phyloP scores from a whole-genome alignment of 352 stramenopile species.

The Pythium brassicae region DNA sequence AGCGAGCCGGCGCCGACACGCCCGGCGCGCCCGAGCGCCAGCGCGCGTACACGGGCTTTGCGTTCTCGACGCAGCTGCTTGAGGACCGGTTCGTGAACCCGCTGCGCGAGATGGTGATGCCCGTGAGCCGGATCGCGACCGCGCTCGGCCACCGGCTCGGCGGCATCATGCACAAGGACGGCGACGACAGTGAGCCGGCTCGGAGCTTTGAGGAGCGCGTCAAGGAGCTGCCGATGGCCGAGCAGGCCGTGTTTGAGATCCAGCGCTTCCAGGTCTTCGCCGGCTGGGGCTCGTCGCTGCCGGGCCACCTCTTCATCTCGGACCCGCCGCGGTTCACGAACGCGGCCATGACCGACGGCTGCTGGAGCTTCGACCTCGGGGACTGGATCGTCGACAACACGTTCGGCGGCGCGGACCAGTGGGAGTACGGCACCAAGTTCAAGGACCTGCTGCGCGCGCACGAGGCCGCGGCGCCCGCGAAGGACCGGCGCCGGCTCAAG shows the following conservation, averaged over 20 bases:
- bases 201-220: slow-evolving; percentile 68
- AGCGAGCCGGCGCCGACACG: background rate
- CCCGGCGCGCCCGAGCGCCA: slow-evolving; percentile 18
- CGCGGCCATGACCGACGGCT: slow-evolving; percentile 62
- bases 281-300: slow-evolving; percentile 71
- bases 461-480: slow-evolving; percentile 30
- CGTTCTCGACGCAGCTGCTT: slow-evolving; percentile 73
- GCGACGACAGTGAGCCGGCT: slow-evolving; percentile 21
- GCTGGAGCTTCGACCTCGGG: slow-evolving; percentile 51
- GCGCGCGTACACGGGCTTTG: slow-evolving; percentile 76
- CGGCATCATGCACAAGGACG: slow-evolving; percentile 28
- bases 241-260: slow-evolving; percentile 76
- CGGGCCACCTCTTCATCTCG: slow-evolving; percentile 71
- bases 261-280: slow-evolving; percentile 83
- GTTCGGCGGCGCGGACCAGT: slow-evolving; percentile 70
- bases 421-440: slow-evolving; percentile 84
- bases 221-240: slow-evolving; percentile 46
- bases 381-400: slow-evolving; percentile 77
- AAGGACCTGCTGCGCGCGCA: slow-evolving; percentile 74
- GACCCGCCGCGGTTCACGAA: slow-evolving; percentile 79
- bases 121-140: slow-evolving; percentile 46
- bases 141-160: slow-evolving; percentile 26
- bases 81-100: slow-evolving; percentile 83
- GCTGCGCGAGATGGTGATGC: slow-evolving; percentile 67
- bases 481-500: slow-evolving; percentile 62